Evolutionary conservation across 805 yeast species (phyloP), one percentile per base, ranked within the genome.

Genomic region (Kodamaea neixiangensis): DNA sequence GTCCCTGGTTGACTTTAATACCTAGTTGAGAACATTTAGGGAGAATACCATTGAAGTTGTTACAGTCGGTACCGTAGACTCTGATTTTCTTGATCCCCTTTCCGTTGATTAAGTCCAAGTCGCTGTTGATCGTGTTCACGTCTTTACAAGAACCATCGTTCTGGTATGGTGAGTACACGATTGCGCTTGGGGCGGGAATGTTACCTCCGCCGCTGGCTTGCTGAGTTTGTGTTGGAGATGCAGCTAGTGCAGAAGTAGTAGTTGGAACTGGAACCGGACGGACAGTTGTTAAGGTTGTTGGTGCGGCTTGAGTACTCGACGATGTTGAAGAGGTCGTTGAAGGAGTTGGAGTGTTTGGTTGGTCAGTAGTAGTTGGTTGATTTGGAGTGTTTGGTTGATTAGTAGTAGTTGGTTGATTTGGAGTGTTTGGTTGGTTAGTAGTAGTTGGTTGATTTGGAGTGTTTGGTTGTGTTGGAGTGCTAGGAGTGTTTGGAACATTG

Each of bases 21-120:
- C 96, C 96, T 48, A 86, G 69, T 11, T 66, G 46, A 19, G 62
- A 60, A 58, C 86, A 80, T 37, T 76, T 77, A 45, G 94, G 89
- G 59, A 82, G 76, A 35, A 90, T 82, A 2, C 86, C 82, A 25
- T 77, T 62, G 45, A 88, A 68, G 20, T 87, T 80, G 65, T 80
- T 76, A 73, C 97, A 92, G 68, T 92, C 97, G 52, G 89, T 86
- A 59, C 96, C 96, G 65, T 92, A 92, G 48, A 89, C 66, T 73
- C 97, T 83, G 48, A 92, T 71, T 47, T 79, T 78, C 37, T 70
- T 64, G 59, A 91, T 84, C 49, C 90, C 88, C 62, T 81, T 83
- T 50, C 78, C 65, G 20, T 69, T 62, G 59, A 92, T 87, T 53
- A 71, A 60, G 25, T 72, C 57, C 52, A 92, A 73, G 67, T 92